phyloP scores from a whole-genome alignment of 1,284 basidiomycete species.

The Fomitopsis palustris region DNA sequence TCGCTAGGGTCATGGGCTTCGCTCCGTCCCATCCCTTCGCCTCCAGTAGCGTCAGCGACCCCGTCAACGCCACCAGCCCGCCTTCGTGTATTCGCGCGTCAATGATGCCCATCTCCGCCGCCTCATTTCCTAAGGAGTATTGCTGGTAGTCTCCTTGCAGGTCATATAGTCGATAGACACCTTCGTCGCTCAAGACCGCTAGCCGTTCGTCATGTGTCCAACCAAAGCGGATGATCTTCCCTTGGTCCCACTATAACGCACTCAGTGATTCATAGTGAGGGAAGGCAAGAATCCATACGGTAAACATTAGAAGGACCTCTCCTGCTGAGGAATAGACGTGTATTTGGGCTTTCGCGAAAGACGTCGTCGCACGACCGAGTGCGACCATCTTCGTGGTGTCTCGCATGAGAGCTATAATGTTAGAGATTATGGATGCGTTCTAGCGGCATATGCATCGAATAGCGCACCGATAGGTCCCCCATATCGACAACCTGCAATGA shows the following conservation, averaged over 20 bases:
- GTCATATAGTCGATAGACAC: slow-evolving; percentile 87
- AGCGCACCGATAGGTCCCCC: slow-evolving; percentile 82
- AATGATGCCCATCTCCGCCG: slow-evolving; percentile 81
- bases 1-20: slow-evolving; percentile 63
- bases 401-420: slow-evolving; percentile 73
- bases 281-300: slow-evolving; percentile 50
- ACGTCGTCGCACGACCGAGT: slow-evolving; percentile 57
- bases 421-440: background rate
- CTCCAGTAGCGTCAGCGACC: slow-evolving; percentile 75
- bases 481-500: slow-evolving; percentile 79
- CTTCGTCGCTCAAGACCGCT: slow-evolving; percentile 89
- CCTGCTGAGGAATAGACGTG: slow-evolving; percentile 75
- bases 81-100: slow-evolving; percentile 84
- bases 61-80: slow-evolving; percentile 85
- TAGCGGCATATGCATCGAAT: background rate
- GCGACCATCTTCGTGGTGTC: slow-evolving; percentile 82
- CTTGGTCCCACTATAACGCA: slow-evolving; percentile 75
- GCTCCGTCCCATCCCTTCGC: slow-evolving; percentile 84
- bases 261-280: slow-evolving; percentile 6
- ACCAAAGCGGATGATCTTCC: slow-evolving; percentile 76
- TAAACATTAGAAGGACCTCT: slow-evolving; percentile 61
- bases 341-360: slow-evolving; percentile 73
- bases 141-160: slow-evolving; percentile 84
- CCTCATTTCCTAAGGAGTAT: slow-evolving; percentile 81
- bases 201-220: slow-evolving; percentile 83